These are phyloP conservation scores for Sextonia rubra DNA, from an alignment of 164 flowering plant genomes.

Conservation along the genomic window DNA sequence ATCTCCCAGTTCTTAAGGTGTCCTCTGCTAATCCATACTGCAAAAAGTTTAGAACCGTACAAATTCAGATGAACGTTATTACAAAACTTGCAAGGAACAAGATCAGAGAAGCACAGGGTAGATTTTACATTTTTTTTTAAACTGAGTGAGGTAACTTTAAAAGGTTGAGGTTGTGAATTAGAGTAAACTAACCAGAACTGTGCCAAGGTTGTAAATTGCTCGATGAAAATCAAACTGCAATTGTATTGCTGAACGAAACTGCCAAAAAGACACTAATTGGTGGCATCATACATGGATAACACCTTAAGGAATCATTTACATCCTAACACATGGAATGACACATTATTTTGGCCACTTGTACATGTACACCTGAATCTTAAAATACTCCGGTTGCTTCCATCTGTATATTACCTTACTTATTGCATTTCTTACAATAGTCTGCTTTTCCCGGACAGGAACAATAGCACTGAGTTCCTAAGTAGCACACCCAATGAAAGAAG, in stretches of 20 bases:
- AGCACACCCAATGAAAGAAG: conserved; percentile 10
- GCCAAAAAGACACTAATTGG: conserved; percentile 23
- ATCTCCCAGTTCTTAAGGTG: conserved; percentile 79
- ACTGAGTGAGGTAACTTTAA: neutral
- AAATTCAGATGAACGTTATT: neutral
- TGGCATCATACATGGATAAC: conserved; percentile 2
- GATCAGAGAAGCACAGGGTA: neutral
- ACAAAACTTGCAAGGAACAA: conserved; percentile 1
- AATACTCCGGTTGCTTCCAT: neutral
- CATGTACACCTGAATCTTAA: conserved; percentile 1
- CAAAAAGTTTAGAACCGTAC: conserved; percentile 1
- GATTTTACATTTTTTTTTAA: neutral
- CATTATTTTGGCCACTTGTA: neutral
- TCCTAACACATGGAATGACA: neutral
- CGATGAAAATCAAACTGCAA: conserved; percentile 97
- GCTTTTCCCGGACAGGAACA: conserved; percentile 91
- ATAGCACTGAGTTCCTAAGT: conserved; percentile 94
- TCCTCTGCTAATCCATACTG: conserved; percentile 99
- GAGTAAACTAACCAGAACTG: conserved; percentile 76
- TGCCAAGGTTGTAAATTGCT: conserved; percentile 99
- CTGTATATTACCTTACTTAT: conserved; percentile 68
- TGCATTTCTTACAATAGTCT: conserved; percentile 84
- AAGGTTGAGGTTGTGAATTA: neutral
- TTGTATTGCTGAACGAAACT: conserved; percentile 93
- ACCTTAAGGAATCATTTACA: too few relatives aligned